phyloP scores from a whole-genome alignment of 2,329 filamentous ascomycete genomes.

The Leptographium flavum region DNA sequence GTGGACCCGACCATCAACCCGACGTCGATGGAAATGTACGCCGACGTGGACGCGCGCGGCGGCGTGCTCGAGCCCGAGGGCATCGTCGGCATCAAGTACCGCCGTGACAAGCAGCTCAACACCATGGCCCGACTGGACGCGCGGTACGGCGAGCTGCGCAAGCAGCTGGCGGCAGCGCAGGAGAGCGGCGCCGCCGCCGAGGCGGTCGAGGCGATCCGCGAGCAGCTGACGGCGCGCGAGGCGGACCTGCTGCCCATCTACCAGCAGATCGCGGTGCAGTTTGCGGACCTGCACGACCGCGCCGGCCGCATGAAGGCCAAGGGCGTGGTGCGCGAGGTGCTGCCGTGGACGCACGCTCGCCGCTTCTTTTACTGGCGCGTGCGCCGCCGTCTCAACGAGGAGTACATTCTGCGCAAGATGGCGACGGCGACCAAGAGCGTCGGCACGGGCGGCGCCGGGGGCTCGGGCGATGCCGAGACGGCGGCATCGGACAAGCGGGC shows the following conservation, averaged over 20 bases:
- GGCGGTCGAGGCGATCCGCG: constrained; percentile 64
- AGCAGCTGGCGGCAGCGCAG: constrained; percentile 42
- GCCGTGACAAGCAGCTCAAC: constrained; percentile 90
- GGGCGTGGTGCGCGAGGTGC: constrained; percentile 70
- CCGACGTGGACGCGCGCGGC: constrained; percentile 84
- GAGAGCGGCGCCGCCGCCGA: constrained; percentile 57
- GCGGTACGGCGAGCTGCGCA: constrained; percentile 70
- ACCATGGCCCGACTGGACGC: constrained; percentile 92
- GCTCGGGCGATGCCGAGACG: constrained; percentile 16
- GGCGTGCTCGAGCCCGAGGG: constrained; percentile 97
- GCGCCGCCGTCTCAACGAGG: constrained; percentile 89
- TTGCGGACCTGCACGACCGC: constrained; percentile 92
- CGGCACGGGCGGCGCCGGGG: constrained; percentile 17
- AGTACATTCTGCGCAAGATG: constrained; percentile 92
- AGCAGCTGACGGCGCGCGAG: constrained; percentile 73
- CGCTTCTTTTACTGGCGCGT: constrained; percentile 99
- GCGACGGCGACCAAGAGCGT: constrained; percentile 22
- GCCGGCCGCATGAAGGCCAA: constrained; percentile 97
- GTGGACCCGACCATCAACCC: constrained; percentile 98
- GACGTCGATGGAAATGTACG: constrained; percentile 98
- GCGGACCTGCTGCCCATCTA: constrained; percentile 85
- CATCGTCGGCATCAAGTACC: constrained; percentile 98
- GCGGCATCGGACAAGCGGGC: constrained; percentile 46
- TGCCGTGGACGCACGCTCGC: constrained; percentile 78
- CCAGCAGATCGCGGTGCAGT: constrained; percentile 88